Evolutionary conservation across 106 monocot species (phyloP), one percentile per base, ranked within the genome.

Genomic region (Acorus calamus): DNA sequence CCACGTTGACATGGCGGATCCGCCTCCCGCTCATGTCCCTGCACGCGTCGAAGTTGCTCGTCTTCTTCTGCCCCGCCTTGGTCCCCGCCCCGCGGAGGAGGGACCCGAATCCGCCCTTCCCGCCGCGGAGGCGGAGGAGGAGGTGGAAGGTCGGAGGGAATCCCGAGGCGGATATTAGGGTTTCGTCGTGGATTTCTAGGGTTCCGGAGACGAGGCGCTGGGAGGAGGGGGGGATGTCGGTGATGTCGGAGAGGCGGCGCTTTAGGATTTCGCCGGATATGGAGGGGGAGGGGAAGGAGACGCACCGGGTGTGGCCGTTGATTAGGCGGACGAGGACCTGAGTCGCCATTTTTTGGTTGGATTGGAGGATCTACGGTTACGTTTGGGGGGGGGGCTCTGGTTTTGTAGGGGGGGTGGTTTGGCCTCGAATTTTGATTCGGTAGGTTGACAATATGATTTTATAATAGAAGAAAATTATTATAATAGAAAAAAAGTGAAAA

Each of bases 51-150:
- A 96, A 96, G 70, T 96, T 96, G 80, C 68, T 96, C 28, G 94
- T 96, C 82, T 96, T 96, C 83, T 96, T 96, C 94, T 96, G 94
- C 14, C 94, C 94, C 5, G 94, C 94, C 70, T 96, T 96, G 6
- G 94, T 86, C 8, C 87, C 94, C 44, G 94, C 94, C 10, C 94
- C 94, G 8, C 94, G 73, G 53, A 96, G 94, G 46, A 96, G 78
- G 28, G 94, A 96, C 2, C 94, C 94, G 66, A 96, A 96, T 13
- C 94, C 94, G 0, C 94, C 94, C 76, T 96, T 96, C 48, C 94
- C 94, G 10, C 94, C 94, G 52, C 74, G 82, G 56, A 96, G 89
- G 11, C 87, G 87, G 60, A 83, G 84, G 57, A 96, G 83, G 65
- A 90, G 69, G 65, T 54, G 50, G 61, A 72, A 64, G 42, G 94